Evolutionary conservation across 2,329 filamentous ascomycete species (phyloP).

Genomic region (Pseudodiploospora longispora): DNA sequence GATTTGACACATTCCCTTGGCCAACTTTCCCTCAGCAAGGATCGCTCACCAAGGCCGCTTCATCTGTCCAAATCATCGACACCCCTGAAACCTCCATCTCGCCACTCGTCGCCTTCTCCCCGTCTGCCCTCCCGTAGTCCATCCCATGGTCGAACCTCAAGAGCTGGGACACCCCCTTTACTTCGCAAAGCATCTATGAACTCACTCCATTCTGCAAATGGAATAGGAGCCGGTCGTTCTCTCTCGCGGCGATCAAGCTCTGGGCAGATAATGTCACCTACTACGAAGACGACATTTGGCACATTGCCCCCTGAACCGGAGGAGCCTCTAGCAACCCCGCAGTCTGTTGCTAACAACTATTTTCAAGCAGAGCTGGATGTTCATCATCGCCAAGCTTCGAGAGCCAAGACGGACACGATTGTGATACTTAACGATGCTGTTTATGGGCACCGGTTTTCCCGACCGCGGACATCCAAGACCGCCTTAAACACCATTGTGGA

Average conservation of each 20-base stretch:
- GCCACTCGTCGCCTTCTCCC: constrained; percentile 31
- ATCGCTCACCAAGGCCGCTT: constrained; percentile 19
- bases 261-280: constrained; percentile 35
- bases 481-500: constrained; percentile 80
- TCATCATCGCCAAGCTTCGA: constrained; percentile 43
- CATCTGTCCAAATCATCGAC: constrained; percentile 21
- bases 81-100: constrained; percentile 29
- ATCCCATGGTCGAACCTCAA: constrained; percentile 33
- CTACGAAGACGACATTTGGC: constrained; percentile 29
- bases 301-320: constrained; percentile 20
- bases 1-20: constrained; percentile 34
- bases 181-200: constrained; percentile 50
- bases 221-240: constrained; percentile 26
- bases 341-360: constrained; percentile 55
- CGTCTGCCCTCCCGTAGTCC: constrained; percentile 34
- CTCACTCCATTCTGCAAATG: constrained; percentile 44
- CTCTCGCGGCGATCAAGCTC: constrained; percentile 43
- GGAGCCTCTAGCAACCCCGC: constrained; percentile 37
- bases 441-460: constrained; percentile 86
- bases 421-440: constrained; percentile 89
- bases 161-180: constrained; percentile 41
- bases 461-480: constrained; percentile 66
- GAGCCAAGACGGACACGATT: constrained; percentile 51
- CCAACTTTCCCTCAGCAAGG: constrained; percentile 35
- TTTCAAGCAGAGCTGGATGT: constrained; percentile 61